Conservation (phyloP, 768 basidiomycete genomes). For the Boletus speciosus region DNA sequence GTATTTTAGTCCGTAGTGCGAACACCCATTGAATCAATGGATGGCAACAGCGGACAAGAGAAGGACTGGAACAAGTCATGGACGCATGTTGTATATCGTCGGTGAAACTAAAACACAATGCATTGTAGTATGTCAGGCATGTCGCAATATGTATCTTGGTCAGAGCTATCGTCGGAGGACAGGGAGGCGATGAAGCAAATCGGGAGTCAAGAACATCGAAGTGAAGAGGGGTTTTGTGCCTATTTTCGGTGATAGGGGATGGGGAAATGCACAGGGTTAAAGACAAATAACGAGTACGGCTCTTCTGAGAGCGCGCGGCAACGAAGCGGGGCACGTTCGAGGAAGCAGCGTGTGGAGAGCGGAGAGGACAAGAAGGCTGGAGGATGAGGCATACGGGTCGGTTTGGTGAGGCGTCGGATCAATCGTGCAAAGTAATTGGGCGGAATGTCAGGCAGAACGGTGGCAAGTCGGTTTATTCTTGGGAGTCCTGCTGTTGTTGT, state of each 20-base stretch:
- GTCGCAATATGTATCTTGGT: slow-evolving; percentile 24
- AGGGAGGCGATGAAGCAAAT: slow-evolving; percentile 15
- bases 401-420: slow-evolving; percentile 14
- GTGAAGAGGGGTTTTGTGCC: slow-evolving; percentile 17
- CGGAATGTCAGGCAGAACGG: neutral
- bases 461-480: slow-evolving; percentile 30
- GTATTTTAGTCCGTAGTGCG: neutral
- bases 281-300: slow-evolving; percentile 23
- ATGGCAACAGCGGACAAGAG: slow-evolving; percentile 2
- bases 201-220: slow-evolving; percentile 30
- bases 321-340: slow-evolving; percentile 7
- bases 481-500: slow-evolving; percentile 74
- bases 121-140: slow-evolving; percentile 33
- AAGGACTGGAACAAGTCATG: slow-evolving; percentile 10
- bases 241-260: slow-evolving; percentile 20
- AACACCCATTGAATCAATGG: neutral
- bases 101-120: slow-evolving; percentile 28
- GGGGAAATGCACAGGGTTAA: slow-evolving; percentile 22
- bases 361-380: slow-evolving; percentile 28
- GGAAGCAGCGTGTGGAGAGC: slow-evolving; percentile 12
- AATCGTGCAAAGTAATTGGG: slow-evolving; percentile 10
- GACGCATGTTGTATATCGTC: slow-evolving; percentile 26
- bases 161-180: slow-evolving; percentile 20
- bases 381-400: slow-evolving; percentile 25
- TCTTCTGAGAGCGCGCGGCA: slow-evolving; percentile 11